Conservation (phyloP, 805 yeast species). For the Starmerella roubikii region DNA sequence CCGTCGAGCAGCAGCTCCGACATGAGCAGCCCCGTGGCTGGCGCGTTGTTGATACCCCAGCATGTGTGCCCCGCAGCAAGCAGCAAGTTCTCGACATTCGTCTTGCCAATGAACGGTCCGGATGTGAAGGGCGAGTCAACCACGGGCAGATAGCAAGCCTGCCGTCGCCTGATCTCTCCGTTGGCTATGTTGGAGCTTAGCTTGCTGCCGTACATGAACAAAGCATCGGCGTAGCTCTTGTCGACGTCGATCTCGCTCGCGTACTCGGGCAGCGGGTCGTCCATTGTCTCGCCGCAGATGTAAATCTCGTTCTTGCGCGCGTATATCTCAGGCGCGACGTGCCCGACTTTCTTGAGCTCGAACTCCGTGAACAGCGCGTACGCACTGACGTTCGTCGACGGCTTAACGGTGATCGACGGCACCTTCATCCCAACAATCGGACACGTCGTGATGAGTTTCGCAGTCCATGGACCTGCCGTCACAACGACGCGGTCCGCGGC, state of each 20-base stretch:
- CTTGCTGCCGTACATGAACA: constrained; percentile 68
- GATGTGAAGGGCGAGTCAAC: constrained; percentile 82
- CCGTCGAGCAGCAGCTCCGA: constrained; percentile 82
- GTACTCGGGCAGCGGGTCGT: constrained; percentile 82
- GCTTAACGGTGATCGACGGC: constrained; percentile 84
- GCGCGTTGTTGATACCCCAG: constrained; percentile 98
- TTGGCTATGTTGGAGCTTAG: constrained; percentile 53
- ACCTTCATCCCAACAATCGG: constrained; percentile 92
- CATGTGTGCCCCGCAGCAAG: constrained; percentile 92
- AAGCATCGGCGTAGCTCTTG: constrained; percentile 72
- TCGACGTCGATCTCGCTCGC: constrained; percentile 88
- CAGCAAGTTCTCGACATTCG: constrained; percentile 65
- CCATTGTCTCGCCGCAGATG: constrained; percentile 92
- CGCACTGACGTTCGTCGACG: constrained; percentile 72
- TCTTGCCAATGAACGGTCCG: constrained; percentile 90
- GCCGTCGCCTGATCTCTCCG: constrained; percentile 68
- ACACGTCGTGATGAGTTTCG: constrained; percentile 76
- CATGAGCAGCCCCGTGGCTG: constrained; percentile 89
- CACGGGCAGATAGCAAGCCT: constrained; percentile 93
- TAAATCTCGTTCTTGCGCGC: constrained; percentile 93
- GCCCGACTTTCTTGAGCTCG: constrained; percentile 43
- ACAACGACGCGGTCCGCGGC: constrained; percentile 65
- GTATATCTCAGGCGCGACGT: constrained; percentile 85
- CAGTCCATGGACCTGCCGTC: constrained; percentile 95
- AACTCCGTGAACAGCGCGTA: constrained; percentile 90